phyloP scores from a whole-genome alignment of 2,329 filamentous ascomycete genomes.

The Colletotrichum sansevieriae region DNA sequence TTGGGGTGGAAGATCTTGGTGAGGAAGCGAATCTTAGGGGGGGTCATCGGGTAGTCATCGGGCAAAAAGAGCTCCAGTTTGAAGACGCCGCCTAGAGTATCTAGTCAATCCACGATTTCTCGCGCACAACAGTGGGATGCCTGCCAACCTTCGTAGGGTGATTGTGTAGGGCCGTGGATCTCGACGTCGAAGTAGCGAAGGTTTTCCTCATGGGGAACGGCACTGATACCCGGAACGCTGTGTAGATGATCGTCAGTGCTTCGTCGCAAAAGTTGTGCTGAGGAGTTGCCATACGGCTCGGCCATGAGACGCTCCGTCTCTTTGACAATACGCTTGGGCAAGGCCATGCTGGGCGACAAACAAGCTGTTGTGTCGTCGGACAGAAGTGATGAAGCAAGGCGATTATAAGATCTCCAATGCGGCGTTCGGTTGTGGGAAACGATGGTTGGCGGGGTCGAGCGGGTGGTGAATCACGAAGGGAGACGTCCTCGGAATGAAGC shows the following conservation, averaged over 20 bases:
- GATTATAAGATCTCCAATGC: not conserved
- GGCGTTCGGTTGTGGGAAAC: not conserved
- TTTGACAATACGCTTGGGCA: conserved; percentile 98
- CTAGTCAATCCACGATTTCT: conserved; percentile 8
- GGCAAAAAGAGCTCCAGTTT: conserved; percentile 97
- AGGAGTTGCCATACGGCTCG: conserved; percentile 81
- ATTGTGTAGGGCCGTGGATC: conserved; percentile 91
- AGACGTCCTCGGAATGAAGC: not conserved
- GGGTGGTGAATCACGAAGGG: conserved; percentile 25
- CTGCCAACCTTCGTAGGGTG: conserved; percentile 88
- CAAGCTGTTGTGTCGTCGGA: not conserved
- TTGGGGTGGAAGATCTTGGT: conserved; percentile 99
- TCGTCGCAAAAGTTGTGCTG: conserved; percentile 7
- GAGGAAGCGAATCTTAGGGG: conserved; percentile 97
- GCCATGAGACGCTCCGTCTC: conserved; percentile 98
- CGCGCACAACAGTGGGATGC: not conserved
- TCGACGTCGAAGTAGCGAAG: conserved; percentile 98
- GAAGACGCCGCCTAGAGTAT: conserved; percentile 79
- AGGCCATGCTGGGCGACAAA: conserved; percentile 65
- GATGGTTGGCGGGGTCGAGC: conserved; percentile 36
- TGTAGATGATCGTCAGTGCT: conserved; percentile 21
- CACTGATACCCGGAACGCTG: conserved; percentile 96
- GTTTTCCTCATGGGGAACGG: conserved; percentile 96
- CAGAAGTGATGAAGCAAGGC: not conserved
- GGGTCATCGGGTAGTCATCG: conserved; percentile 99